These are phyloP conservation scores for Raffaelea deltoideospora DNA, from an alignment of 2,329 filamentous ascomycete genomes.

Conservation along the genomic window DNA sequence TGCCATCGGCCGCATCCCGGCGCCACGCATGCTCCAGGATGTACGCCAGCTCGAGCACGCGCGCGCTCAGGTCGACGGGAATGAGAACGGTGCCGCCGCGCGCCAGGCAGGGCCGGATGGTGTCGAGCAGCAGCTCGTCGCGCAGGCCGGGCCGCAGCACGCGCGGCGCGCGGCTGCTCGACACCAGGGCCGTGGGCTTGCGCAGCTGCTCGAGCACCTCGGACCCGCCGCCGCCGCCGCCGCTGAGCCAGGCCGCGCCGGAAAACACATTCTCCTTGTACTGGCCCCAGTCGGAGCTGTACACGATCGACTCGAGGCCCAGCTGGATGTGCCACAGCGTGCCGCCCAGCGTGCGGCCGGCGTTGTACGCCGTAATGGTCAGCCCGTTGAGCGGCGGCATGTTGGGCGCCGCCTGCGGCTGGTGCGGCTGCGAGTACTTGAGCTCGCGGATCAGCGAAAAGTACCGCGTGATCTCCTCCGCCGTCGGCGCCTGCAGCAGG, in stretches of 20 bases:
- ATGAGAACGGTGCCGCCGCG: constrained; percentile 85
- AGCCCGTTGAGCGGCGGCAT: constrained; percentile 81
- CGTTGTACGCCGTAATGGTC: constrained; percentile 92
- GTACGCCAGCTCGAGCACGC: constrained; percentile 83
- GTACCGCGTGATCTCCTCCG: constrained; percentile 82
- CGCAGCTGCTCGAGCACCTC: constrained; percentile 89
- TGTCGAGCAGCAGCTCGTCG: constrained; percentile 71
- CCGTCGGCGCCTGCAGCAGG: constrained; percentile 53
- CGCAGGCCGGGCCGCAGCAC: constrained; percentile 65
- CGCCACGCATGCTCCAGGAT: constrained; percentile 87
- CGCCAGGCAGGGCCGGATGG: constrained; percentile 62
- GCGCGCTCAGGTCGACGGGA: constrained; percentile 87
- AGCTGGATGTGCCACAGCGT: constrained; percentile 99
- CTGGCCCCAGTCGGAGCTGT: constrained; percentile 97
- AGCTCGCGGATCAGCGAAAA: constrained; percentile 82
- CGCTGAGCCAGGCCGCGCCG: constrained; percentile 85
- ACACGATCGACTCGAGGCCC: constrained; percentile 90
- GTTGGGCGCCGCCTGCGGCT: constrained; percentile 73
- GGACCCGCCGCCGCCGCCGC: constrained; percentile 51
- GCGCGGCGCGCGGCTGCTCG: constrained; percentile 62
- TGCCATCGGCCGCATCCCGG: constrained; percentile 40
- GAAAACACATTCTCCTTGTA: constrained; percentile 90
- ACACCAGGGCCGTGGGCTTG: constrained; percentile 86
- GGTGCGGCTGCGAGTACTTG: constrained; percentile 93
- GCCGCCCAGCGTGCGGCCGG: constrained; percentile 86